These are phyloP conservation scores for Coemansia sp. DNA, from an alignment of 192 early-diverging fungal genomes.

Conservation along the genomic window DNA sequence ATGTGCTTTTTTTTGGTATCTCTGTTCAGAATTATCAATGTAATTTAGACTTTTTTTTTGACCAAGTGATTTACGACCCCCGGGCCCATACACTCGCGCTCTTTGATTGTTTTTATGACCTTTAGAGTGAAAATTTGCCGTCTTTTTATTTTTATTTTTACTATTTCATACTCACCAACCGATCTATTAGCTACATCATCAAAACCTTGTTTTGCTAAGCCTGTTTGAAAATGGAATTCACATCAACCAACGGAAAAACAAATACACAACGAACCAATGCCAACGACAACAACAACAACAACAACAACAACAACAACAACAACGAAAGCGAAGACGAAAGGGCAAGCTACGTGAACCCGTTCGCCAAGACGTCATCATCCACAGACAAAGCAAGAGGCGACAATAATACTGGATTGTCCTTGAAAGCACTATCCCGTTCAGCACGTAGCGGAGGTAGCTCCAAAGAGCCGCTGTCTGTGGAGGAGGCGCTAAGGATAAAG, in stretches of 20 bases:
- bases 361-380: neutral
- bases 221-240: neutral
- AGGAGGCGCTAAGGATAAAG: constrained; percentile 40
- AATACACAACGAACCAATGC: neutral
- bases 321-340: constrained; percentile 3
- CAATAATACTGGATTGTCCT: neutral
- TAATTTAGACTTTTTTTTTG: no score
- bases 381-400: neutral
- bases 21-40: no score
- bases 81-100: no score
- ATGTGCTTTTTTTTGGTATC: no score
- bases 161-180: no score
- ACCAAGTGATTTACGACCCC: no score
- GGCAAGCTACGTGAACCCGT: constrained; percentile 5
- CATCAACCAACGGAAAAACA: neutral
- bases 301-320: neutral
- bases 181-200: no score
- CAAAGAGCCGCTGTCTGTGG: constrained; percentile 36
- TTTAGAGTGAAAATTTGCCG: no score
- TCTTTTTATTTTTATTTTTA: no score
- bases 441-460: neutral
- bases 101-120: no score
- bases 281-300: neutral
- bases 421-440: neutral
- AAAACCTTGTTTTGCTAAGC: no score